These are phyloP conservation scores for Hypoxylon sp. DNA, from an alignment of 2,329 filamentous ascomycete genomes.

Conservation along the genomic window DNA sequence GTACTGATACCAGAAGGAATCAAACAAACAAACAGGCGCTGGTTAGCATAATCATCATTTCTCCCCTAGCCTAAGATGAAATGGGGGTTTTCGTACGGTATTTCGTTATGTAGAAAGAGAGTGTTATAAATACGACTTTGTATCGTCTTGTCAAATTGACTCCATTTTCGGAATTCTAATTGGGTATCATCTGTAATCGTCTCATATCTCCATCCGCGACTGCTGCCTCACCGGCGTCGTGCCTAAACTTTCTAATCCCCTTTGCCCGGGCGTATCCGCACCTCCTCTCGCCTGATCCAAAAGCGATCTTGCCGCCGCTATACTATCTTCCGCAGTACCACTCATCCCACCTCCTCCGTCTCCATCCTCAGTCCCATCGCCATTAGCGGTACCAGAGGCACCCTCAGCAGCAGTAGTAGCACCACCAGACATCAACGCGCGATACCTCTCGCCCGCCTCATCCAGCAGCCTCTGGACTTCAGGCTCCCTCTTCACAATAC, in stretches of 20 bases:
- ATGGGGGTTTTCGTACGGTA: conserved; percentile 14
- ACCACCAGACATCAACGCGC: conserved; percentile 51
- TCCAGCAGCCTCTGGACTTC: conserved; percentile 85
- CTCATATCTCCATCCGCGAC: conserved; percentile 48
- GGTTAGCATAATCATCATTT: conserved; percentile 35
- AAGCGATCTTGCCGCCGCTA: conserved; percentile 46
- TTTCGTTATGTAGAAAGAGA: conserved; percentile 38
- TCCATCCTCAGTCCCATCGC: conserved; percentile 8
- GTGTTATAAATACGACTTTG: conserved; percentile 15
- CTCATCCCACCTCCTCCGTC: conserved; percentile 6
- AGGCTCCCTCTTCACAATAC: conserved; percentile 75
- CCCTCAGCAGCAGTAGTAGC: neutral
- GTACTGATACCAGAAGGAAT: conserved; percentile 37
- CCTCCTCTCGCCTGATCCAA: conserved; percentile 43
- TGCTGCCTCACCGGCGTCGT: conserved; percentile 55
- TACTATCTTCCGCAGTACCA: conserved; percentile 9
- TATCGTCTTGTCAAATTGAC: conserved; percentile 13
- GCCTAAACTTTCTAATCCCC: conserved; percentile 62
- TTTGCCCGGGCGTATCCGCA: conserved; percentile 47
- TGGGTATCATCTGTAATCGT: conserved; percentile 29
- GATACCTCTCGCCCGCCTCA: conserved; percentile 80
- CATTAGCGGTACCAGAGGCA: conserved; percentile 5
- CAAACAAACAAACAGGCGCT: conserved; percentile 30
- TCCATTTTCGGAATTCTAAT: neutral
- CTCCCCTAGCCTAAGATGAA: neutral